These are phyloP conservation scores for Arthrobotrys musiformis DNA, from an alignment of 2,329 filamentous ascomycete species.

Conservation along the genomic window DNA sequence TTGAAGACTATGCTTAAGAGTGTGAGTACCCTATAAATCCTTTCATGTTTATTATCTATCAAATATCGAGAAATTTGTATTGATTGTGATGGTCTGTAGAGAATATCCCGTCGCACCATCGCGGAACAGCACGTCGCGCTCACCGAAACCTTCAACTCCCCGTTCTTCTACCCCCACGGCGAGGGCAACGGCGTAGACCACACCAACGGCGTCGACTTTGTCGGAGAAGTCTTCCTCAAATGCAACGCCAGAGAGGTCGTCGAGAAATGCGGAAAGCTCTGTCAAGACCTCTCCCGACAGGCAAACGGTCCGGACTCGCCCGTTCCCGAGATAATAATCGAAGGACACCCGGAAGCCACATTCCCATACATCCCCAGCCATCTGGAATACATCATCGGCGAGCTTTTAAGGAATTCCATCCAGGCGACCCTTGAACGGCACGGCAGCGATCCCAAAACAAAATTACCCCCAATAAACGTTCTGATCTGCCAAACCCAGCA, in stretches of 20 bases:
- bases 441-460: slow-evolving; percentile 60
- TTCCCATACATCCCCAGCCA: slow-evolving; percentile 98
- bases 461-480: slow-evolving; percentile 86
- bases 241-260: slow-evolving; percentile 92
- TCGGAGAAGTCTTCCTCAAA: slow-evolving; percentile 93
- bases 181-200: slow-evolving; percentile 75
- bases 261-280: slow-evolving; percentile 79
- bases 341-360: slow-evolving; percentile 85
- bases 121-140: slow-evolving; percentile 96
- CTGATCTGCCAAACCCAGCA: slow-evolving; percentile 93
- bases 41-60: background rate
- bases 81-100: slow-evolving; percentile 65
- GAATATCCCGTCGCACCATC: slow-evolving; percentile 94
- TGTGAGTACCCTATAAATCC: slow-evolving; percentile 66
- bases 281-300: slow-evolving; percentile 77
- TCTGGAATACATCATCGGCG: slow-evolving; percentile 95
- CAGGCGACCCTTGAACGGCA: slow-evolving; percentile 84
- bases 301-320: slow-evolving; percentile 77
- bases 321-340: slow-evolving; percentile 82
- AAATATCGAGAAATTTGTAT: slow-evolving; percentile 2
- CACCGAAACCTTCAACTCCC: slow-evolving; percentile 90
- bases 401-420: slow-evolving; percentile 92
- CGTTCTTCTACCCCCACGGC: slow-evolving; percentile 79
- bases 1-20: slow-evolving; percentile 94
- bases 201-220: slow-evolving; percentile 77